Evolutionary conservation across 768 basidiomycete species (phyloP).

Genomic region (Cystofilobasidium macerans): DNA sequence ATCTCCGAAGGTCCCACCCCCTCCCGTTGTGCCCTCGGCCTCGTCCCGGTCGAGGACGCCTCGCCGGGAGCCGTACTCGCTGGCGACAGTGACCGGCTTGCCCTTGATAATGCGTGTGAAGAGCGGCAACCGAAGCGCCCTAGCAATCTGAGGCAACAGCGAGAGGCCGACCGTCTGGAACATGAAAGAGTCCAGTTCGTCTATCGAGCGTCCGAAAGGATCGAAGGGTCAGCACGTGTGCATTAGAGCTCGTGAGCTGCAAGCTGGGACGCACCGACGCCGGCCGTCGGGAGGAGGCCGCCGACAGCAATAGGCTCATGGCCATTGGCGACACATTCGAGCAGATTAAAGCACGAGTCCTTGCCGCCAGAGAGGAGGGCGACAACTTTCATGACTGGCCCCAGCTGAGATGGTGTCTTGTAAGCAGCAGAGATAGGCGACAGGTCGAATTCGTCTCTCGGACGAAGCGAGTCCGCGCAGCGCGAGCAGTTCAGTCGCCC

Average conservation of each 20-base stretch:
- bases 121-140: conserved; percentile 73
- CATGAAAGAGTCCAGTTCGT: conserved; percentile 95
- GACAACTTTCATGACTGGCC: conserved; percentile 53
- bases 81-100: conserved; percentile 62
- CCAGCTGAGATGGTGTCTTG: neutral
- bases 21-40: neutral
- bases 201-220: conserved; percentile 46
- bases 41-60: conserved; percentile 34
- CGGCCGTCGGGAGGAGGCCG: conserved; percentile 68
- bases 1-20: conserved; percentile 59
- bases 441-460: too few species aligned
- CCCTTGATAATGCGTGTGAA: conserved; percentile 73
- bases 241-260: neutral
- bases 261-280: conserved; percentile 57
- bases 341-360: conserved; percentile 89
- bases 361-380: conserved; percentile 94
- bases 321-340: conserved; percentile 74
- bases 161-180: conserved; percentile 99
- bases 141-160: conserved; percentile 73
- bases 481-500: too few species aligned
- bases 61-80: conserved; percentile 70
- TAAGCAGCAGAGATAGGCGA: too few species aligned
- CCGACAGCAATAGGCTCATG: conserved; percentile 82
- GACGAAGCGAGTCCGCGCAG: too few species aligned
- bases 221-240: neutral